A percentile compares a stretch with the other conserved stretches of the same genome.
Conservation (phyloP, 2,329 filamentous ascomycete genomes). For the Xylaria sp. region DNA sequence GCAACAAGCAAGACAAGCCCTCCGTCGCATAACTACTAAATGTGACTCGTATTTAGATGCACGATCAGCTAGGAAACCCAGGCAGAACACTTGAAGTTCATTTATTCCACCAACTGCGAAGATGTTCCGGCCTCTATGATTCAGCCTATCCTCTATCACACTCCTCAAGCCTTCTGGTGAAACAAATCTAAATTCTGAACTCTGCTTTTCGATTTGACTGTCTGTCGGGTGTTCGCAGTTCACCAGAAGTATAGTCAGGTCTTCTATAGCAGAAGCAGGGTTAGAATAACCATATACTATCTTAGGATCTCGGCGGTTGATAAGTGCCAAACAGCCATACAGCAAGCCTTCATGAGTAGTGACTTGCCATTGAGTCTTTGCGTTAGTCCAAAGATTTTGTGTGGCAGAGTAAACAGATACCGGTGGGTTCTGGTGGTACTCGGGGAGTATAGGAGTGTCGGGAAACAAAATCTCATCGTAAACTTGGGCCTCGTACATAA, state of each 20-base stretch:
- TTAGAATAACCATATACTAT: not conserved
- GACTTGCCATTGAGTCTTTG: not conserved
- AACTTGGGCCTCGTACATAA: slow-evolving; percentile 5
- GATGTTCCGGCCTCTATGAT: not conserved
- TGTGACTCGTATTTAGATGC: fast-evolving
- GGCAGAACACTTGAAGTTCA: slow-evolving; percentile 15
- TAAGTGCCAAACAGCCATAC: not conserved
- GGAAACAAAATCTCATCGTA: not conserved
- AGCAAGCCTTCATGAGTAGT: not conserved
- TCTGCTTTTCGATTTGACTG: not conserved
- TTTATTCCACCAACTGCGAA: not conserved
- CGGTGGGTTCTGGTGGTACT: too few relatives aligned
- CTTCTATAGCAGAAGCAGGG: fast-evolving
- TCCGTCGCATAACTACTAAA: not conserved
- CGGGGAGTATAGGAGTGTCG: too few relatives aligned
- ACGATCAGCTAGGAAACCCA: not conserved
- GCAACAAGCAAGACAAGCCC: slow-evolving; percentile 6
- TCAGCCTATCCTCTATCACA: too few relatives aligned
- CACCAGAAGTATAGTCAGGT: not conserved
- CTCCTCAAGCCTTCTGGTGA: not conserved
- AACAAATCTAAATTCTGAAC: too few relatives aligned
- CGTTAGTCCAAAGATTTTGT: not conserved
- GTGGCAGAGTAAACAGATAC: not conserved
- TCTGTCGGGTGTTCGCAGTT: slow-evolving; percentile 8
- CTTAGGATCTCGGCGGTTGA: not conserved